phyloP scores from a whole-genome alignment of 495 filamentous ascomycete species.

The Terfezia boudieri region DNA sequence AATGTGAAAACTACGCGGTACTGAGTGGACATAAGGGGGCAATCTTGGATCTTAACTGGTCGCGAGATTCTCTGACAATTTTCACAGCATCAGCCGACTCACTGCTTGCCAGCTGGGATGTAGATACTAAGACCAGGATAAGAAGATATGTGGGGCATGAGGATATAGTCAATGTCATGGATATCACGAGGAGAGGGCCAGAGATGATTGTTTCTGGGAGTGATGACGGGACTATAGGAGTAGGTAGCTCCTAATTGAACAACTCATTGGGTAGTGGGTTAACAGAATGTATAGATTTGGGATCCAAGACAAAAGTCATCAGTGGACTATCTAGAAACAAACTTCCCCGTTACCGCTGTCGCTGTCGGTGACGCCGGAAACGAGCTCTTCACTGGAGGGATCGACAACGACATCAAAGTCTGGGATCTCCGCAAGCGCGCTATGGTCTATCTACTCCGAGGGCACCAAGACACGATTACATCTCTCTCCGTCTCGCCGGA shows the following conservation, averaged over 20 bases:
- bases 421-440: constrained; percentile 90
- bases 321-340: constrained; percentile 67
- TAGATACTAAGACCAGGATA: constrained; percentile 69
- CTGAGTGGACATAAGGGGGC: constrained; percentile 81
- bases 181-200: constrained; percentile 68
- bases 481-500: constrained; percentile 79
- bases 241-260: constrained; percentile 12
- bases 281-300: constrained; percentile 38
- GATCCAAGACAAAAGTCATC: constrained; percentile 83
- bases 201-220: constrained; percentile 72
- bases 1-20: constrained; percentile 81
- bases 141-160: constrained; percentile 82
- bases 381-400: constrained; percentile 85
- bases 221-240: constrained; percentile 79
- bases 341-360: constrained; percentile 81
- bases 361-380: constrained; percentile 81
- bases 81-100: constrained; percentile 88
- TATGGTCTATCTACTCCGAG: constrained; percentile 64
- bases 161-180: constrained; percentile 77
- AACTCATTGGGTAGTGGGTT: not conserved
- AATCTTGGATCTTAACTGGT: constrained; percentile 41
- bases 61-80: constrained; percentile 69
- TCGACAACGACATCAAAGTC: constrained; percentile 81
- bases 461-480: constrained; percentile 81
- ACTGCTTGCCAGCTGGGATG: constrained; percentile 78